Base-by-base conservation (phyloP, 768 basidiomycete species). In the Pleurotus eryngii region DNA sequence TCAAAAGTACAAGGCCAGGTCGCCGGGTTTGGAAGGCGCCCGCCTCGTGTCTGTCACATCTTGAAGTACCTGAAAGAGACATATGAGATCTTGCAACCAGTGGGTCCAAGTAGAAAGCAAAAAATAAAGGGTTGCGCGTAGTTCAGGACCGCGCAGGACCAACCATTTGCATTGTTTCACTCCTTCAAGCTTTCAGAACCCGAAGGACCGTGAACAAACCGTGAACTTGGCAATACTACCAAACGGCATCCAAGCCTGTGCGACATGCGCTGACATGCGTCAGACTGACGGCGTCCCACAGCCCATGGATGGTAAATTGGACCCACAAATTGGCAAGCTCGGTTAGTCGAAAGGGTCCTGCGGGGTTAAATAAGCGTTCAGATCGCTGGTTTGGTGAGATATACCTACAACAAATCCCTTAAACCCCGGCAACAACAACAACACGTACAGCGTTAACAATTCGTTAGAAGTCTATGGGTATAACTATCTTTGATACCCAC, bases 1-100 rank as follows among this genome's bases (percentile, higher is more conserved):
- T 54, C 42, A 42, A 54, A 54, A 54, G 39, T 18, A 54, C 51
- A 54, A 54, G 51, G 39, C 24, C 51, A 54, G 18, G 12, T 40
- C 8, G 20, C 51, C 51, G 20, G n/a, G 22, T 54, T 40, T 54
- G 51, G 51, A 6, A 42, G 37, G 39, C 15, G 18, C 35, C 20
- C 12, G 51, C 51, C 51, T 54, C 51, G 51, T 54, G 51, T 54
- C 39, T 12, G 37, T 18, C 24, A 17, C 18, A 12, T 40, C 22
- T 3, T 37, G 3, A 9, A 42, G 51, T 54, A 20, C 51, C 51
- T 54, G 51, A 54, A 42, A 18, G 37, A 14, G 3, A 40, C 43
- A 27, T 42, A 42, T 54, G 37, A 43, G 51, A 54, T 54, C 51
- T 14, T 15, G 48, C 42, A 12, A 17, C 17, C 14, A 15, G 51